A percentile compares a stretch with the other conserved stretches of the same genome.
phyloP scores from a whole-genome alignment of 2,329 filamentous ascomycete genomes.

The Aspergillus persii region DNA sequence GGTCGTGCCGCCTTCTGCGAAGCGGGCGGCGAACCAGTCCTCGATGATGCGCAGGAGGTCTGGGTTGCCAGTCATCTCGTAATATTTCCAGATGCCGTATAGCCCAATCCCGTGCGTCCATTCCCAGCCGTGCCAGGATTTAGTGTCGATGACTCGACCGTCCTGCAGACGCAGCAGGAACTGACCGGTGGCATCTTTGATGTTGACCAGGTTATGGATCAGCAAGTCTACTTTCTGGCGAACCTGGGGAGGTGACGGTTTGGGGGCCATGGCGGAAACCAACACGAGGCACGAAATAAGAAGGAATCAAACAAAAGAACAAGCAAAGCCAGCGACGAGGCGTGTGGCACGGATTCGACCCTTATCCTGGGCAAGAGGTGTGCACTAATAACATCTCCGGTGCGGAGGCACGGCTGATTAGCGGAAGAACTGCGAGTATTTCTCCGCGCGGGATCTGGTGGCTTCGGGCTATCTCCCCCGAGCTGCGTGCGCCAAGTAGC shows the following conservation, averaged over 20 bases:
- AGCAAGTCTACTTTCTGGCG: constrained; percentile 62
- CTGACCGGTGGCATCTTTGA: constrained; percentile 70
- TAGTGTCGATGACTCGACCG: constrained; percentile 76
- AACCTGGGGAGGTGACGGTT: constrained; percentile 37
- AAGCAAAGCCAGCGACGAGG: not conserved
- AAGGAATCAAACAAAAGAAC: not conserved
- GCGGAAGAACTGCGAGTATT: constrained; percentile 8
- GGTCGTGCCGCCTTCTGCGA: constrained; percentile 68
- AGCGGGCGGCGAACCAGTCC: constrained; percentile 69
- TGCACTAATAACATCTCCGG: constrained; percentile 5
- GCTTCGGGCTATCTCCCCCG: constrained; percentile 4
- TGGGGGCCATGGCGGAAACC: constrained; percentile 15
- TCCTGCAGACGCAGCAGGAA: constrained; percentile 70
- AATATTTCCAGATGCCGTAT: constrained; percentile 80
- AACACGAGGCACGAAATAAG: not conserved
- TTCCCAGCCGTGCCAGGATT: constrained; percentile 74
- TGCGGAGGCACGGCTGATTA: constrained; percentile 8
- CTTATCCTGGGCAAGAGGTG: not conserved
- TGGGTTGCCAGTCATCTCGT: constrained; percentile 65
- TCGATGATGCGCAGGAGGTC: constrained; percentile 65
- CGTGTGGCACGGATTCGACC: not conserved
- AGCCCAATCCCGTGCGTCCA: constrained; percentile 79
- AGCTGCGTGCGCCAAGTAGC: not conserved
- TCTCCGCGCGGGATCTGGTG: constrained; percentile 8
- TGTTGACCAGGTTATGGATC: constrained; percentile 73